Percentiles rank a stretch among this genome's conserved stretches.
Evolutionary conservation across 1,284 basidiomycete genomes (phyloP).

Genomic region (Phylloporus sp.): DNA sequence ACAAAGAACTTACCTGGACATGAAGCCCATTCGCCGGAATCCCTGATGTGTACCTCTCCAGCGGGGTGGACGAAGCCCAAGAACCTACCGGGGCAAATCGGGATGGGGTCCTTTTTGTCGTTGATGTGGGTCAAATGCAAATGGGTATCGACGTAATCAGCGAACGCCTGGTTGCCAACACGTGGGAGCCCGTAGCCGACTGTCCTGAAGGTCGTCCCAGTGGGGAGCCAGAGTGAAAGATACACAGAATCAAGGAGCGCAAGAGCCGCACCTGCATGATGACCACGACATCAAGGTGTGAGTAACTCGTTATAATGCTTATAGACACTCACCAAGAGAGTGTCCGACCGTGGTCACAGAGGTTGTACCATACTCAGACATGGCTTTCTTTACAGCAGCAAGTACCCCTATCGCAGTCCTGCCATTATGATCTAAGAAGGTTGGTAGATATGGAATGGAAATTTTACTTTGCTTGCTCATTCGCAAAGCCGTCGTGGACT

Average conservation of each 20-base stretch:
- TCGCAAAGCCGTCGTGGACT: constrained; percentile 61
- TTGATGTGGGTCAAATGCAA: constrained; percentile 52
- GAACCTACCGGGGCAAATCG: constrained; percentile 52
- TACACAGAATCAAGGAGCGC: constrained; percentile 52
- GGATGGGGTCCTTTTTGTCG: constrained; percentile 54
- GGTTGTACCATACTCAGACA: constrained; percentile 44
- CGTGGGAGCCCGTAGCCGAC: constrained; percentile 63
- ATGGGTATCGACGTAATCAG: constrained; percentile 58
- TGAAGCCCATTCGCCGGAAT: constrained; percentile 48
- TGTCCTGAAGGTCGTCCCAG: constrained; percentile 37
- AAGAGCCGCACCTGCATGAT: constrained; percentile 49
- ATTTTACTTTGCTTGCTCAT: constrained; percentile 47
- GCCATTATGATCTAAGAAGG: neutral
- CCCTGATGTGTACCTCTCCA: constrained; percentile 63
- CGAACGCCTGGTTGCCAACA: constrained; percentile 68
- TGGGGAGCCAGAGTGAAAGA: constrained; percentile 43
- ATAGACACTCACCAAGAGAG: constrained; percentile 48
- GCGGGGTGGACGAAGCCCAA: constrained; percentile 58
- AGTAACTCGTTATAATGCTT: neutral
- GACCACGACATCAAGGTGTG: neutral
- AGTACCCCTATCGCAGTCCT: constrained; percentile 57
- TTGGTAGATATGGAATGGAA: constrained; percentile 36
- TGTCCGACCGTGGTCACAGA: constrained; percentile 59
- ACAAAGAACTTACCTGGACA: constrained; percentile 45
- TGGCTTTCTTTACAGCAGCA: constrained; percentile 48